A percentile compares a stretch with the other conserved stretches of the same genome.
Conservation (phyloP, 1,284 basidiomycete species). For the Cutaneotrichosporon cutaneum region DNA sequence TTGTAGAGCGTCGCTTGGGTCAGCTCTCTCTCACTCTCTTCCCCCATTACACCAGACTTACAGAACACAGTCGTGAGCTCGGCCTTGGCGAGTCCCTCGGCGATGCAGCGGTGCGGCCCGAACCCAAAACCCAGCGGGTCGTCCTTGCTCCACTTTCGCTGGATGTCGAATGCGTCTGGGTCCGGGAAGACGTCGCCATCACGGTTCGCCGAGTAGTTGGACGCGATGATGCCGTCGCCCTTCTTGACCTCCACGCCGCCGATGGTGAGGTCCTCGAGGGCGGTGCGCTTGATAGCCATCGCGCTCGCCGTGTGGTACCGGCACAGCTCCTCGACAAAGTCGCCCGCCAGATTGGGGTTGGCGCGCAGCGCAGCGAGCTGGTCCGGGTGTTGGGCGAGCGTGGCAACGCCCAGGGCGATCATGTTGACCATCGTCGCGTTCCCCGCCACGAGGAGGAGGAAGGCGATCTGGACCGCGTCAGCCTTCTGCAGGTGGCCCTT, state of each 20-base stretch:
- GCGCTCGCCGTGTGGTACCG: constrained; percentile 20
- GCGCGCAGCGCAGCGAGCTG: constrained; percentile 14
- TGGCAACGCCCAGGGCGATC: constrained; percentile 19
- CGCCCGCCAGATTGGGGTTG: constrained; percentile 12
- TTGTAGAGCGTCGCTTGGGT: constrained; percentile 15
- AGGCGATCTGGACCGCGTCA: constrained; percentile 18
- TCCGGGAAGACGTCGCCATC: constrained; percentile 16
- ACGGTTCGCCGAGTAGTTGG: constrained; percentile 22
- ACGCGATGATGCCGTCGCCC: constrained; percentile 20
- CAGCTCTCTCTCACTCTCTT: neutral
- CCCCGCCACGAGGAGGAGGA: constrained; percentile 21
- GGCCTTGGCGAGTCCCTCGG: constrained; percentile 17
- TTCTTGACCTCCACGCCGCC: constrained; percentile 15
- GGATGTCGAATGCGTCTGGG: constrained; percentile 17
- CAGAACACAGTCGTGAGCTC: constrained; percentile 17
- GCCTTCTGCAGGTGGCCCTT: constrained; percentile 11
- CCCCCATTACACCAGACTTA: too few relatives aligned
- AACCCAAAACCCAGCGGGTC: constrained; percentile 16
- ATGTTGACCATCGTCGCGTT: constrained; percentile 24
- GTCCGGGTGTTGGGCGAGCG: constrained; percentile 15
- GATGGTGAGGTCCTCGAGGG: constrained; percentile 11
- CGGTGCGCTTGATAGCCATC: constrained; percentile 22
- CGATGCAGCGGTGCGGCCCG: constrained; percentile 19
- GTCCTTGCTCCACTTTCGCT: constrained; percentile 14
- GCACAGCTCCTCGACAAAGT: constrained; percentile 21